These are phyloP conservation scores for Phytopythium litorale DNA, from an alignment of 352 stramenopile species.

Conservation along the genomic window DNA sequence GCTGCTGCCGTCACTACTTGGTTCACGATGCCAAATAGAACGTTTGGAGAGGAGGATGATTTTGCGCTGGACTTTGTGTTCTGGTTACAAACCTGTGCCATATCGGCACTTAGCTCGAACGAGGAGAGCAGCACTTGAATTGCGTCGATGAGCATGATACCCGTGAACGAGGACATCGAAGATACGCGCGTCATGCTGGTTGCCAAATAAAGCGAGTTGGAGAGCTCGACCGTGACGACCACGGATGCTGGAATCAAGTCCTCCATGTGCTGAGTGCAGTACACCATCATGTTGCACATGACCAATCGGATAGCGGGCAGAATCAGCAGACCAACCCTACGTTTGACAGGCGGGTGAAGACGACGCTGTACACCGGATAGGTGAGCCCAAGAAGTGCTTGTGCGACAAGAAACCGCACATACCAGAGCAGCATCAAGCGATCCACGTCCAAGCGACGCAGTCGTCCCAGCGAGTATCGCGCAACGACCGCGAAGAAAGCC, in stretches of 20 bases:
- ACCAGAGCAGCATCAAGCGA: slow-evolving; percentile 2
- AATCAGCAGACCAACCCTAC: slow-evolving; percentile 10
- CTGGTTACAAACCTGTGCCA: neutral
- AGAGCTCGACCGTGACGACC: slow-evolving; percentile 36
- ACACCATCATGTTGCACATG: slow-evolving; percentile 20
- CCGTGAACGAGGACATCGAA: slow-evolving; percentile 4
- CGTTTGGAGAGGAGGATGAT: neutral
- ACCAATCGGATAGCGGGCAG: slow-evolving; percentile 26
- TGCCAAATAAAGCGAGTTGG: slow-evolving; percentile 33
- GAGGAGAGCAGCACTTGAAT: neutral
- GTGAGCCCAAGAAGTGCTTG: slow-evolving; percentile 14
- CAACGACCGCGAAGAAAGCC: neutral
- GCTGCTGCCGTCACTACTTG: neutral
- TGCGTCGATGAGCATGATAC: slow-evolving; percentile 11
- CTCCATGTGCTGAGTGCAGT: slow-evolving; percentile 17
- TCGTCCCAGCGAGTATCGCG: neutral
- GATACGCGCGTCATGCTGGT: slow-evolving; percentile 16
- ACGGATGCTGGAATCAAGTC: slow-evolving; percentile 29
- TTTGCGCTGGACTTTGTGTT: too few species aligned
- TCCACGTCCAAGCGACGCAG: neutral
- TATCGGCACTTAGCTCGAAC: neutral
- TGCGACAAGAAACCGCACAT: slow-evolving; percentile 9
- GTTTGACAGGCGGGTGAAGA: slow-evolving; percentile 2
- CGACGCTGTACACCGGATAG: slow-evolving; percentile 16
- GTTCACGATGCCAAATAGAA: neutral